Conservation (phyloP, 1,284 basidiomycete species). For the Golubevia pallescens region DNA sequence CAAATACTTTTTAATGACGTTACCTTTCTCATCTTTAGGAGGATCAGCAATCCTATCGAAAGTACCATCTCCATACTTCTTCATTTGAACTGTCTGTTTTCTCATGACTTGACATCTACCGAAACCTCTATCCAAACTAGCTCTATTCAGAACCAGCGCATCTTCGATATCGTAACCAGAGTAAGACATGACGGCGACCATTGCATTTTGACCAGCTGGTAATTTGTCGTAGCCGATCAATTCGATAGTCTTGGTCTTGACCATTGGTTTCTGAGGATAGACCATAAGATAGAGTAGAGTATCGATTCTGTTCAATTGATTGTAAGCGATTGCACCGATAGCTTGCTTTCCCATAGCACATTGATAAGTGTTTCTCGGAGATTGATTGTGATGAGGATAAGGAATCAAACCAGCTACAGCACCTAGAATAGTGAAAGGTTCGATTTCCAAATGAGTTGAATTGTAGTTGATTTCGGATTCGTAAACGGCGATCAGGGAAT, state of each 20-base stretch:
- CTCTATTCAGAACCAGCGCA: slow-evolving; percentile 85
- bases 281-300: slow-evolving; percentile 63
- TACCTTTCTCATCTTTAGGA: slow-evolving; percentile 46
- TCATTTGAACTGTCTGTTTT: slow-evolving; percentile 53
- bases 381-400: slow-evolving; percentile 64
- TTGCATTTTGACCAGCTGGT: slow-evolving; percentile 97
- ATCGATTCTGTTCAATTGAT: slow-evolving; percentile 61
- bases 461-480: slow-evolving; percentile 42
- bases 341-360: slow-evolving; percentile 64
- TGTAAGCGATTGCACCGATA: slow-evolving; percentile 57
- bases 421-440: slow-evolving; percentile 61
- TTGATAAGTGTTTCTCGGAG: slow-evolving; percentile 53
- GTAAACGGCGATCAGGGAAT: slow-evolving; percentile 61
- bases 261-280: slow-evolving; percentile 62
- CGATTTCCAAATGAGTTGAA: slow-evolving; percentile 62
- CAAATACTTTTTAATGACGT: slow-evolving; percentile 42
- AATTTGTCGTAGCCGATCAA: slow-evolving; percentile 94
- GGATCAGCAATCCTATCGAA: slow-evolving; percentile 57
- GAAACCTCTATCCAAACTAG: slow-evolving; percentile 59
- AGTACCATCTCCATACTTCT: slow-evolving; percentile 61
- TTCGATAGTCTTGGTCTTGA: slow-evolving; percentile 73
- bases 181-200: slow-evolving; percentile 98
- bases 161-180: slow-evolving; percentile 99
- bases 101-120: slow-evolving; percentile 57
- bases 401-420: slow-evolving; percentile 61